Percentiles rank a stretch among this genome's conserved stretches.
Evolutionary conservation across 1,139 yeast species (phyloP).

Genomic region (Cylindricascospora bacillispora): DNA sequence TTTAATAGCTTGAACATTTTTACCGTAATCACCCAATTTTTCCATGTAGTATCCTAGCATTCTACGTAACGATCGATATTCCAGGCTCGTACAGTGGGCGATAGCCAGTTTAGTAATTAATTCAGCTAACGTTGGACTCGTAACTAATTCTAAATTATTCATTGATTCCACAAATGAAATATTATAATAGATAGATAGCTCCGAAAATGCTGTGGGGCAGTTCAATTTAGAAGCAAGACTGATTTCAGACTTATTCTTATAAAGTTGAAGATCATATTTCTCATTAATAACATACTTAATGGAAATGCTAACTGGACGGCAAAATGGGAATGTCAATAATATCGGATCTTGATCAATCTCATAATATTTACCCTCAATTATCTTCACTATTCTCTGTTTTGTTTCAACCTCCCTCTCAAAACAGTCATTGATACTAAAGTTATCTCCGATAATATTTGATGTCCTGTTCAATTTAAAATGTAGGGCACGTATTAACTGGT

Average conservation of each 20-base stretch:
- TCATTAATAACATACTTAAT: slow-evolving; percentile 44
- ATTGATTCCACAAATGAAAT: slow-evolving; percentile 10
- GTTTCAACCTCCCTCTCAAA: slow-evolving; percentile 4
- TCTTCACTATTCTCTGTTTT: slow-evolving; percentile 33
- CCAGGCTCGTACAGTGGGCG: slow-evolving; percentile 8
- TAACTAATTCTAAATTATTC: slow-evolving; percentile 14
- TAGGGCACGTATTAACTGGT: slow-evolving; percentile 12
- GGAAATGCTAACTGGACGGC: slow-evolving; percentile 36
- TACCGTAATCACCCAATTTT: slow-evolving; percentile 45
- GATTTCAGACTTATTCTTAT: slow-evolving; percentile 2
- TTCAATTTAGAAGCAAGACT: slow-evolving; percentile 3
- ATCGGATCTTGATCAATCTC: slow-evolving; percentile 24
- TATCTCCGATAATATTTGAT: slow-evolving; percentile 14
- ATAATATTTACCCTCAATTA: slow-evolving; percentile 23
- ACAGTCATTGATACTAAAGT: slow-evolving; percentile 3
- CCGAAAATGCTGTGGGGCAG: slow-evolving; percentile 7
- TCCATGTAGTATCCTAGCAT: slow-evolving; percentile 16
- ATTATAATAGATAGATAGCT: slow-evolving; percentile 12
- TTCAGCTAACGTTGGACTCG: slow-evolving; percentile 12
- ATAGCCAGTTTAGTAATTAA: slow-evolving; percentile 8
- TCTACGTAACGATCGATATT: slow-evolving; percentile 11
- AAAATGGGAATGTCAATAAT: slow-evolving; percentile 37
- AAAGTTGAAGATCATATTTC: slow-evolving; percentile 5
- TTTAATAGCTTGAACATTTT: slow-evolving; percentile 49
- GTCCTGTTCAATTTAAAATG: slow-evolving; percentile 22